Conservation (phyloP, 1,284 basidiomycete species). For the Sparassis latifolia region DNA sequence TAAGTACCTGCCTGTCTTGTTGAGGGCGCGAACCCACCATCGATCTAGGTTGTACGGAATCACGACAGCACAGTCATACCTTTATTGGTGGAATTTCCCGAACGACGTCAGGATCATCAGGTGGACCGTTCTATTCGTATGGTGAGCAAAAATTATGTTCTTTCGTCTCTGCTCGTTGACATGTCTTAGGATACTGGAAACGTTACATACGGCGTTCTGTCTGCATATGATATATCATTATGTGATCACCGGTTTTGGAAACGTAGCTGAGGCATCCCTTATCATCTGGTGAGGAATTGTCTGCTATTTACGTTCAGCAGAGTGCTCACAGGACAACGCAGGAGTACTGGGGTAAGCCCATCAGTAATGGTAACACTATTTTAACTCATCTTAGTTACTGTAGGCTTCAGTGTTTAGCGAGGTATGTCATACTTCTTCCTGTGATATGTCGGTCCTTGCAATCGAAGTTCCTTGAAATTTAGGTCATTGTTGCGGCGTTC, state of each 20-base stretch:
- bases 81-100: neutral
- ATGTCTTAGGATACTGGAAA: conserved; percentile 8
- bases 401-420: neutral
- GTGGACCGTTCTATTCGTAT: neutral
- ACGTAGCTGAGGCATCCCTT: neutral
- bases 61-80: neutral
- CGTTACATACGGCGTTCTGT: conserved; percentile 9
- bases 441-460: neutral
- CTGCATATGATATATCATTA: conserved; percentile 10
- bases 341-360: conserved; percentile 6
- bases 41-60: neutral
- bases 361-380: no score
- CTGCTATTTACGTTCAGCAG: neutral
- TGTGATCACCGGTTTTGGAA: conserved; percentile 2
- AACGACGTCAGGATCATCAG: neutral
- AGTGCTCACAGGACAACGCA: neutral
- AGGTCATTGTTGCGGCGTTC: conserved; percentile 3
- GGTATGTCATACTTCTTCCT: neutral
- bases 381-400: no score
- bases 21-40: no score
- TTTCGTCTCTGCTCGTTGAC: neutral
- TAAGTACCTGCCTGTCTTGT: no score
- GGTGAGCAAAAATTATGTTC: neutral
- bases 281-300: neutral
- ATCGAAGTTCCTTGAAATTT: neutral